Conservation (phyloP, 2,329 filamentous ascomycete species). For the Rhynchosporium graminicola region DNA sequence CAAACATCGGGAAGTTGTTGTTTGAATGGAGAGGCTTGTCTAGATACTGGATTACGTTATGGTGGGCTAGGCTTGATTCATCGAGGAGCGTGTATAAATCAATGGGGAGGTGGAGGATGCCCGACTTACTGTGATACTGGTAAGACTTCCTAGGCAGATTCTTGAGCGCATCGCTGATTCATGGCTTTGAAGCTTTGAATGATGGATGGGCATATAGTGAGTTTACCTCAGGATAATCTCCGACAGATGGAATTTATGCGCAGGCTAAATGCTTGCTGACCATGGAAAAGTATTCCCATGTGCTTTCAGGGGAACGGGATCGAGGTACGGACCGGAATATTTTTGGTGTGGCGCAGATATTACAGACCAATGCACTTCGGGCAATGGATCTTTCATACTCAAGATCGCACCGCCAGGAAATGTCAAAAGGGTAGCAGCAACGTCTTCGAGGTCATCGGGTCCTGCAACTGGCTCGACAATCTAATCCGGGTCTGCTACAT, state of each 20-base stretch:
- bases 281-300: constrained; percentile 12
- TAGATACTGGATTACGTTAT: constrained; percentile 17
- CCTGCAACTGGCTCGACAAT: constrained; percentile 7
- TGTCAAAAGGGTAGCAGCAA: neutral
- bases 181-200: neutral
- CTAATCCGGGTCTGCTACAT: neutral
- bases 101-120: constrained; percentile 20
- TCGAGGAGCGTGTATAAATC: constrained; percentile 20
- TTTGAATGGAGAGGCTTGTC: constrained; percentile 16
- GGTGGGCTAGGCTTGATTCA: constrained; percentile 13
- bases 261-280: neutral
- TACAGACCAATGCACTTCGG: constrained; percentile 2
- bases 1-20: constrained; percentile 22
- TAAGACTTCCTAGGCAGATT: neutral
- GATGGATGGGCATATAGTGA: constrained; percentile 17
- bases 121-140: constrained; percentile 20
- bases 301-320: constrained; percentile 12
- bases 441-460: neutral
- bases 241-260: neutral
- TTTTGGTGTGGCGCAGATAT: constrained; percentile 13
- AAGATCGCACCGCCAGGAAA: constrained; percentile 2
- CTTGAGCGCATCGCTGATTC: neutral
- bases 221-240: neutral
- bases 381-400: constrained; percentile 13
- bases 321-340: constrained; percentile 5